Evolutionary conservation across 202 grass and related monocot species (phyloP).

Genomic region (Saccharum hybrid): DNA sequence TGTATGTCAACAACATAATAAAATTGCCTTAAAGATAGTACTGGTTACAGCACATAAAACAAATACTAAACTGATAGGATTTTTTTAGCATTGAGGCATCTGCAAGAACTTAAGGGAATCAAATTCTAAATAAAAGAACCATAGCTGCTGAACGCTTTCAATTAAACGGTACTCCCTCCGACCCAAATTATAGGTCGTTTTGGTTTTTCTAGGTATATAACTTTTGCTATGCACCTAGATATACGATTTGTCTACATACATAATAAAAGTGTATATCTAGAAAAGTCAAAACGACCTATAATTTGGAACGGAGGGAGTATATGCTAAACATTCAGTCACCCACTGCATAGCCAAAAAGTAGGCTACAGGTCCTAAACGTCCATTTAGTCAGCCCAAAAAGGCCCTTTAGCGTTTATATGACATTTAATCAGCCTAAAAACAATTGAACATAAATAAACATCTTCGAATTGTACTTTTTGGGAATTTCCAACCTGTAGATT

Average conservation of each 20-base stretch:
- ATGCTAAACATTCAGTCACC: no score
- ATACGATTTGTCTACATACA: no score
- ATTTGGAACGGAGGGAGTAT: no score
- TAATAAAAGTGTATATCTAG: no score
- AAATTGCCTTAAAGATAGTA: not conserved
- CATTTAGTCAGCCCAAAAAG: not conserved
- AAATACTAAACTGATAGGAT: not conserved
- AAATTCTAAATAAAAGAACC: conserved; percentile 26
- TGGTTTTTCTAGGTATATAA: not conserved
- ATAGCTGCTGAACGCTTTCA: not conserved
- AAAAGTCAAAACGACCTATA: no score
- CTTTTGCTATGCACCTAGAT: no score
- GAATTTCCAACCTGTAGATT: conserved; percentile 26
- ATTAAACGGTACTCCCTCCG: not conserved
- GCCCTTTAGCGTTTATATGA: not conserved
- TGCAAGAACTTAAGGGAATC: not conserved
- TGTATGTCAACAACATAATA: conserved; percentile 9
- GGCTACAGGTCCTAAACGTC: no score
- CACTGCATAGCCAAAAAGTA: no score
- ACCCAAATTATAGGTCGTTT: not conserved
- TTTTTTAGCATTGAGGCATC: not conserved
- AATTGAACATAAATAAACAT: conserved; percentile 22
- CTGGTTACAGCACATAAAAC: not conserved
- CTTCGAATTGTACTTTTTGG: not conserved
- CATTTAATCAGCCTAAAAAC: not conserved